Evolutionary conservation across 1,284 basidiomycete genomes (phyloP), one percentile per base, ranked within the genome.

Genomic region (Cystobasidium slooffiae): DNA sequence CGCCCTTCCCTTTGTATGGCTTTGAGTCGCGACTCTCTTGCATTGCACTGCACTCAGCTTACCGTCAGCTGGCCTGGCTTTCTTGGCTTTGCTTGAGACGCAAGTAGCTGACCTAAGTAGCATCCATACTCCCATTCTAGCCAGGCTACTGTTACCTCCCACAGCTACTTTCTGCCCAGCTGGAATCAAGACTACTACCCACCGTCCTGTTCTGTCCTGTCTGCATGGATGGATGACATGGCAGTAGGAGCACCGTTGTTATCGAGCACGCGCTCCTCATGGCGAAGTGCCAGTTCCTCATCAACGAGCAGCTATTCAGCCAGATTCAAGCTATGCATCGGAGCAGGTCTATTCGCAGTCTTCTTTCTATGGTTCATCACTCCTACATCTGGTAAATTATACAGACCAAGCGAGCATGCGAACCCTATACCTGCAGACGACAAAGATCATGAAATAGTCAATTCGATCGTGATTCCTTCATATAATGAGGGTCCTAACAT

Each of bases 401-500:
- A 78, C 73, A 31, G 68, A 12, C 76, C 77, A 6, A 56, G 65
- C 3, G 49, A 73, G 12, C 69, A 77, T 22, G 58, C 75, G 3
- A 61, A 65, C 16, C 63, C 52, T 9, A 53, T 58, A 6, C 56
- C 56, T 14, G 39, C 47, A 7, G 62, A 65, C 39, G 59, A 73
- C 31, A 22, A 73, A 75, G 83, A 83, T 67, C 80, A 82, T 64
- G 83, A 83, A 24, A 82, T 83, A 49, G 78, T 79, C 51, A 81
- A 82, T 80, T 83, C 83, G 55, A 82, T 86, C 79, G 78, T 86
- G 77, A 82, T 86, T n/a, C 85, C 85, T 55, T 84, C 84, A 8
- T 86, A 84, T 80, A 83, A 83, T 76, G 85, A 86, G 78, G 83
- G 83, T 47, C 81, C 81, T 63, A 86, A 86, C 80, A 77, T 73